Conservation (phyloP, 352 stramenopile species). For the Phytopythium helicoides region DNA sequence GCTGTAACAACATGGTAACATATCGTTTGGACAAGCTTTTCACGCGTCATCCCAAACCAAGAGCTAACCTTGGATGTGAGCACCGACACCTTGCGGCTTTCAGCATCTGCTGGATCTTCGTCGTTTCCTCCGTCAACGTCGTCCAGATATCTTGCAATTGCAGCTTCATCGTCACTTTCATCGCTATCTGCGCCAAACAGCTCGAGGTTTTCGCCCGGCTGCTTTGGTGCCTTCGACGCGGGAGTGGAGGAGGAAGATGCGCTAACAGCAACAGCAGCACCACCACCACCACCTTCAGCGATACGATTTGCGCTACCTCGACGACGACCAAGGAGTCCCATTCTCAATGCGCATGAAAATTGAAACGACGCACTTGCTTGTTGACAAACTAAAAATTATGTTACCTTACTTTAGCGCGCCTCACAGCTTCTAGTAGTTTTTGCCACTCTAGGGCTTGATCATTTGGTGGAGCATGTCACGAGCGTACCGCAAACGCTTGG, state of each 20-base stretch:
- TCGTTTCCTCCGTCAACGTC: slow-evolving; percentile 18
- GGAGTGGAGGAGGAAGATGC: not conserved
- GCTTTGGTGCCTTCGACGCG: slow-evolving; percentile 7
- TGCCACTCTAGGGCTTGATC: slow-evolving; percentile 16
- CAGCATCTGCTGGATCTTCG: slow-evolving; percentile 24
- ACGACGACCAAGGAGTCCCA: slow-evolving; percentile 42
- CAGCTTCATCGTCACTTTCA: slow-evolving; percentile 79
- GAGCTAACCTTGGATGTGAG: slow-evolving; percentile 56
- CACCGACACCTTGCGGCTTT: slow-evolving; percentile 66
- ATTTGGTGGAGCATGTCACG: slow-evolving; percentile 98
- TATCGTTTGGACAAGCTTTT: not conserved
- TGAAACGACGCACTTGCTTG: not conserved
- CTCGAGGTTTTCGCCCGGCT: slow-evolving; percentile 26
- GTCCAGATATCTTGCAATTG: slow-evolving; percentile 66
- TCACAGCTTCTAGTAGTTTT: slow-evolving; percentile 1
- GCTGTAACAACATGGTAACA: slow-evolving; percentile 15
- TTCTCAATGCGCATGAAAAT: slow-evolving; percentile 8
- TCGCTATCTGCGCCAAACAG: slow-evolving; percentile 75
- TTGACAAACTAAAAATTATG: not conserved
- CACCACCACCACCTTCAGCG: slow-evolving; percentile 30
- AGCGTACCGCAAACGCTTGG: slow-evolving; percentile 89
- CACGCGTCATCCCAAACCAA: no score
- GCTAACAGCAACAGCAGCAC: not conserved
- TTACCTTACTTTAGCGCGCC: not conserved
- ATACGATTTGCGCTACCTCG: slow-evolving; percentile 17